A percentile compares a stretch with the other conserved stretches of the same genome.
Evolutionary conservation across 1,139 yeast genomes (phyloP).

Genomic region (Sugiyamaella japonica): DNA sequence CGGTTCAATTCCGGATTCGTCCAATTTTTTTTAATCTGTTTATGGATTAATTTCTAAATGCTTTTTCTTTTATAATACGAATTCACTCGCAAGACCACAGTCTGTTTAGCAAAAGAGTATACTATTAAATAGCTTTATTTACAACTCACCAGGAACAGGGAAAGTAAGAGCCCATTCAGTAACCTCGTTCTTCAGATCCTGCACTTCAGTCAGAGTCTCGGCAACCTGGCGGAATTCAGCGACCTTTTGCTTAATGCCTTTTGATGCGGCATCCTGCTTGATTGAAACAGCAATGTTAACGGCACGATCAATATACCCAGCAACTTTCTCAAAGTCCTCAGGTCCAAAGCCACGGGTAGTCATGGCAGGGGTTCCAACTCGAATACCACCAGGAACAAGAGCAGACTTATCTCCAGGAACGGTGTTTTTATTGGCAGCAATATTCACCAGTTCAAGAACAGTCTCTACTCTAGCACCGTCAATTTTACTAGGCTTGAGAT

Average conservation of each 20-base stretch:
- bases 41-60: not conserved
- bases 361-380: slow-evolving; percentile 99
- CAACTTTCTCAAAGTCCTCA: slow-evolving; percentile 82
- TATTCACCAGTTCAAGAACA: slow-evolving; percentile 90
- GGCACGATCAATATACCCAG: slow-evolving; percentile 77
- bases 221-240: slow-evolving; percentile 88
- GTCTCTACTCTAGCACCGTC: slow-evolving; percentile 99
- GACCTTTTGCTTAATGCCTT: slow-evolving; percentile 81
- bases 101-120: not conserved
- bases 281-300: slow-evolving; percentile 75
- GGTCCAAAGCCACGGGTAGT: slow-evolving; percentile 93
- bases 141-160: slow-evolving; percentile 67
- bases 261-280: slow-evolving; percentile 69
- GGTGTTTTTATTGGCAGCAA: slow-evolving; percentile 95
- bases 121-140: not conserved
- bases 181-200: slow-evolving; percentile 72
- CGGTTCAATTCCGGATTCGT: slow-evolving; percentile 19
- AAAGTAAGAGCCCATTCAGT: slow-evolving; percentile 88
- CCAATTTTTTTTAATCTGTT: slow-evolving; percentile 7
- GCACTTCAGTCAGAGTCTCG: slow-evolving; percentile 66
- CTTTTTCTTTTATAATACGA: too few relatives aligned
- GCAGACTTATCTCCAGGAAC: slow-evolving; percentile 99
- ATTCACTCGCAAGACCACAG: too few relatives aligned
- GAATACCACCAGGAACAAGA: slow-evolving; percentile 94
- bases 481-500: slow-evolving; percentile 82